Evolutionary conservation across 1,284 basidiomycete genomes (phyloP).

Genomic region (Cryptococcus sp.): DNA sequence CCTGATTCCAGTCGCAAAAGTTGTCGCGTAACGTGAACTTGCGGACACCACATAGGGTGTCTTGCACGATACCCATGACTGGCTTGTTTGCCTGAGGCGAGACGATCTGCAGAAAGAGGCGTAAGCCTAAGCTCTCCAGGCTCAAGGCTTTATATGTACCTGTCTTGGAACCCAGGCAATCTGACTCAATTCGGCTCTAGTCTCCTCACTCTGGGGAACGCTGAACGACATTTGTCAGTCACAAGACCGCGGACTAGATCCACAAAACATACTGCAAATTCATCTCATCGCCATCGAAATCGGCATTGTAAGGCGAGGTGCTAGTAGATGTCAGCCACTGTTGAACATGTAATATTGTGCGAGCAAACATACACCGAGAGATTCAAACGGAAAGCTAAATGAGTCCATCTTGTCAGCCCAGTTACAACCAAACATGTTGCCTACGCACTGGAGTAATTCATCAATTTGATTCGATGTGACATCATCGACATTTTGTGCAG

Average conservation of each 20-base stretch:
- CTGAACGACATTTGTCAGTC: slow-evolving; percentile 54
- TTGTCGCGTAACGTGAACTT: slow-evolving; percentile 95
- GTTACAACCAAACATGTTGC: background rate
- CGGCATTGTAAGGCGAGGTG: slow-evolving; percentile 69
- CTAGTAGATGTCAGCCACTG: slow-evolving; percentile 20
- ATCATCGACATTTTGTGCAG: slow-evolving; percentile 99
- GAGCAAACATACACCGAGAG: slow-evolving; percentile 77
- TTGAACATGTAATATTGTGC: background rate
- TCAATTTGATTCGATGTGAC: slow-evolving; percentile 96
- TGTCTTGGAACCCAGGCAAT: slow-evolving; percentile 99
- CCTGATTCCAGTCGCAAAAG: slow-evolving; percentile 89
- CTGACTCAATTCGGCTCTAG: slow-evolving; percentile 95
- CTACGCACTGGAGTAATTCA: slow-evolving; percentile 94
- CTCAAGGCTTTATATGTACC: slow-evolving; percentile 55
- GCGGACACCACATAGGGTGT: slow-evolving; percentile 95
- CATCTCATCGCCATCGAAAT: slow-evolving; percentile 99
- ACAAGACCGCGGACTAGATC: background rate
- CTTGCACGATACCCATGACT: slow-evolving; percentile 99
- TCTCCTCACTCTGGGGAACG: slow-evolving; percentile 98
- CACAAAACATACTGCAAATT: slow-evolving; percentile 85
- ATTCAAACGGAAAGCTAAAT: slow-evolving; percentile 87
- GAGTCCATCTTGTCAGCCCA: slow-evolving; percentile 41
- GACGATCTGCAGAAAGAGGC: slow-evolving; percentile 69
- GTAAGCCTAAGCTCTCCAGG: slow-evolving; percentile 12
- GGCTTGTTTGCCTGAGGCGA: slow-evolving; percentile 99